Conservation (phyloP, 352 stramenopile species). For the Globisporangium carolinianum region DNA sequence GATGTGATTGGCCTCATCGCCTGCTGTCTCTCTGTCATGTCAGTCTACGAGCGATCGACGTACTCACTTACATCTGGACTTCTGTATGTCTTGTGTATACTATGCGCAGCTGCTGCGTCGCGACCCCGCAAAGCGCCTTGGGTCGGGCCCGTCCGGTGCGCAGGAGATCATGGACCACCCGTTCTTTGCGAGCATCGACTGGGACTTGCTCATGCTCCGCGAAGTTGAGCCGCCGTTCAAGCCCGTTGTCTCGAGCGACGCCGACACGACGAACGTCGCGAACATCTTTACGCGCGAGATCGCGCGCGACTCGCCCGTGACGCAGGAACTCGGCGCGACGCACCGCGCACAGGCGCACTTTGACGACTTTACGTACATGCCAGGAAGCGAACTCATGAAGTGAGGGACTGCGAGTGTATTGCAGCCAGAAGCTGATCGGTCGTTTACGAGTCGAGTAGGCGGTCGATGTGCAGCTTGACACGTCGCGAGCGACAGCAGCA, state of each 20-base stretch:
- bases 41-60: background rate
- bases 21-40: background rate
- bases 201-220: conserved; percentile 69
- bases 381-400: conserved; percentile 46
- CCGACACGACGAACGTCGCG: conserved; percentile 81
- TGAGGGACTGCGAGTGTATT: background rate
- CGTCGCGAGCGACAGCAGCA: too few relatives aligned
- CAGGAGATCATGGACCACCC: conserved; percentile 88
- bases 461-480: too few relatives aligned
- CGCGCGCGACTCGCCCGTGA: conserved; percentile 84
- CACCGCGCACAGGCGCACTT: conserved; percentile 86
- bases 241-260: conserved; percentile 76
- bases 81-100: too few relatives aligned
- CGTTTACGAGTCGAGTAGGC: too few relatives aligned
- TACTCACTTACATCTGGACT: too few relatives aligned
- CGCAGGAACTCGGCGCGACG: conserved; percentile 74
- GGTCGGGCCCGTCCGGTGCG: conserved; percentile 70
- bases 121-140: conserved; percentile 78
- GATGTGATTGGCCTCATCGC: background rate
- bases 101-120: conserved; percentile 54
- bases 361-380: conserved; percentile 92
- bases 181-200: conserved; percentile 86
- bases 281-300: conserved; percentile 85
- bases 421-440: too few relatives aligned
- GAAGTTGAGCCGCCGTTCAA: conserved; percentile 86